Evolutionary conservation across 768 basidiomycete species (phyloP), one percentile per base, ranked within the genome.

Genomic region (Naganishia antarctica): DNA sequence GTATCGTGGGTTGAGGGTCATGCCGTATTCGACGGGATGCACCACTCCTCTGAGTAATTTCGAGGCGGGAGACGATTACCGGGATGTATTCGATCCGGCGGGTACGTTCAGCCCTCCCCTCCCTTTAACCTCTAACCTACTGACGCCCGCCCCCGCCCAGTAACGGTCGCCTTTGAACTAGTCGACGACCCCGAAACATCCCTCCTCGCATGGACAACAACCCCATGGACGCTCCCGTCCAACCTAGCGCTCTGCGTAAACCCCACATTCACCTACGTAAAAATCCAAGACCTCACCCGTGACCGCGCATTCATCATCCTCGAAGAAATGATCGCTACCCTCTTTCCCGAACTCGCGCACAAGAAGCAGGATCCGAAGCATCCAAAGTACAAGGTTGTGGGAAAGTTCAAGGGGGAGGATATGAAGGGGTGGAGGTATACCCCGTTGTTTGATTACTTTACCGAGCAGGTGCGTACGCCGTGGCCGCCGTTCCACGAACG

Each of bases 41-140:
- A 92, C 91, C 0, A 99, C 96, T 0, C 94, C 96, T 31, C 79
- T 99, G 63, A 94, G 91, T 49, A 98, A 99, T 78, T 98, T 99
- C 70, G 96, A 99, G 79, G 92, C 94, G 13, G 90, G 91, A 31
- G 82, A 85, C 79, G 87, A 89, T 67, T 98, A 96, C 78, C 84
- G 87, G 74, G 92, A 97, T 77, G 88, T 96, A 51, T 88, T 84
- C 71, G 96, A 99, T 80, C 96, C 96, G 47, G 53, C 53, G 23
- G 53, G 53, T 57, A 11, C 1, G 53, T 57, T 5, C 40, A 88
- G 91, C 48, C 83, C 89, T 90, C 71, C 51, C 85, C 78, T 25
- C 1, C 21, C 0, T 8, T 2, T 34, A n/a, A 44, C 29, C 26
- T 28, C 37, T 49, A 8, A 13, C 18, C 3, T 23, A 60, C 18